phyloP scores from a whole-genome alignment of 441 rosid genomes.

The Syzygium syzygioides region DNA sequence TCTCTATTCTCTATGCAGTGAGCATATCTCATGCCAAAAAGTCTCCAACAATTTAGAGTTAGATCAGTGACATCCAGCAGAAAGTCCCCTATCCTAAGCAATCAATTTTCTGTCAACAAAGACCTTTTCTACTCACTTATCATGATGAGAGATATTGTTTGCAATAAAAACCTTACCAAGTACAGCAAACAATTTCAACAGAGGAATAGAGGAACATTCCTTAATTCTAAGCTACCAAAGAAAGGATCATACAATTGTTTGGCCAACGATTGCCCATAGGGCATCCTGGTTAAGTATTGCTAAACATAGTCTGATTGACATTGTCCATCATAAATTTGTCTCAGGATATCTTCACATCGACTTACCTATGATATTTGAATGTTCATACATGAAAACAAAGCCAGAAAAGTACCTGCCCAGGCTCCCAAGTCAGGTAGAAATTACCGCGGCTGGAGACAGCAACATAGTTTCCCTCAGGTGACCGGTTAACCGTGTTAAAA shows the following conservation, averaged over 20 bases:
- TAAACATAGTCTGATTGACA: background rate
- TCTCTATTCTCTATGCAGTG: background rate
- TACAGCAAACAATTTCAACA: background rate
- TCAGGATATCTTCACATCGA: background rate
- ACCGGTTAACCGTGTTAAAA: conserved; percentile 86
- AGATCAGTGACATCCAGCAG: background rate
- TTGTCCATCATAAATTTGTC: background rate
- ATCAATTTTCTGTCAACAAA: background rate
- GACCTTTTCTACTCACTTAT: background rate
- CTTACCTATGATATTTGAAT: background rate
- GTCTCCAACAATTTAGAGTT: background rate
- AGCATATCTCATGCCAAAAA: background rate
- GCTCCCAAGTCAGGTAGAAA: conserved; percentile 95
- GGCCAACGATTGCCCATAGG: background rate
- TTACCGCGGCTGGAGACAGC: conserved; percentile 99
- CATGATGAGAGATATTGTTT: background rate
- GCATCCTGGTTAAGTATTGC: background rate
- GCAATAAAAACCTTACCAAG: background rate
- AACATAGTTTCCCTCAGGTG: conserved; percentile 89
- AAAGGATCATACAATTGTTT: background rate
- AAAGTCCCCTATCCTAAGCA: background rate
- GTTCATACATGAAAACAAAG: background rate
- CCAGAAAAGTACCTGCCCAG: conserved; percentile 68
- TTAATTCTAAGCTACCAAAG: background rate
- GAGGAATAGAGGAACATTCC: background rate